Conservation (phyloP, 176 grass and related monocot genomes). For the Bromus sterilis region DNA sequence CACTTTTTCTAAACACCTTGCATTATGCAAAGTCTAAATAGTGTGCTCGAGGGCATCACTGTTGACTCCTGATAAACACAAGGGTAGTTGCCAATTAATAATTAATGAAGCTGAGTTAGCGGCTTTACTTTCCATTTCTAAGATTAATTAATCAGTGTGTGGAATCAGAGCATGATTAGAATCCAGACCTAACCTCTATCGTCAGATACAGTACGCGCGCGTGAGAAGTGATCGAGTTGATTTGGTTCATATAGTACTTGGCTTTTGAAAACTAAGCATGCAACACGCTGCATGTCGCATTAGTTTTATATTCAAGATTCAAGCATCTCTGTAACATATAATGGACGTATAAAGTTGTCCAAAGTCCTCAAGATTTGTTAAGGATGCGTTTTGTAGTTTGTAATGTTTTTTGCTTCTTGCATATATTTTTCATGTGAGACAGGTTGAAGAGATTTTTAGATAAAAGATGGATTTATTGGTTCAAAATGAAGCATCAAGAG, state of each 20-base stretch:
- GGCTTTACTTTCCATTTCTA: neutral
- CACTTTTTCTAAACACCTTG: no score
- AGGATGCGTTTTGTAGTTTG: no score
- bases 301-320: neutral
- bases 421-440: no score
- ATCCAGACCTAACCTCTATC: neutral
- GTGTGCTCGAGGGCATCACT: no score
- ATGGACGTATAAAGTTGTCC: no score
- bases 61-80: neutral
- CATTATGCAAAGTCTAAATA: no score
- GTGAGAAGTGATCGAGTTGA: neutral
- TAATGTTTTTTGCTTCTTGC: no score
- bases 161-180: neutral
- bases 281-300: neutral
- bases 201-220: neutral
- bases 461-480: no score
- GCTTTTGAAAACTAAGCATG: neutral
- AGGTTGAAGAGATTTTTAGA: no score
- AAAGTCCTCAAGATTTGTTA: no score
- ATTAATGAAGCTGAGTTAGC: neutral
- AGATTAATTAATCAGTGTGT: neutral
- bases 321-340: neutral
- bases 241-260: neutral
- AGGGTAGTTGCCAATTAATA: neutral
- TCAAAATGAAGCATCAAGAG: no score